Percentiles rank a stretch among this genome's conserved stretches.
Evolutionary conservation across 371 early-diverging fungal species (phyloP).

Genomic region (Astathelohania contejeani): DNA sequence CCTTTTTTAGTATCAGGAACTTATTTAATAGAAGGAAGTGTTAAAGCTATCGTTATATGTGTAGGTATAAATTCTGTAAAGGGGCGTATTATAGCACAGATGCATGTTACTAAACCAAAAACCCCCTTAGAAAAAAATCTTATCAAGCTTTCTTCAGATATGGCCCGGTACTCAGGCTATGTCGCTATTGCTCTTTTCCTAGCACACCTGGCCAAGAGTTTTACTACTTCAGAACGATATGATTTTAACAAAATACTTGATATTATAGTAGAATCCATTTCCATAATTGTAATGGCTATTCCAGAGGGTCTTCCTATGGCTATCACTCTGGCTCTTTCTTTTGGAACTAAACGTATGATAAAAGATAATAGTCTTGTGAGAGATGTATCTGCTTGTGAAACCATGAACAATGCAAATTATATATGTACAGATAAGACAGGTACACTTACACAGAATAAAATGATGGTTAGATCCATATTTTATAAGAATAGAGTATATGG

Average conservation of each 20-base stretch:
- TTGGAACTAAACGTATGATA: slow-evolving; percentile 58
- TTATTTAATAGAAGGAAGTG: slow-evolving; percentile 70
- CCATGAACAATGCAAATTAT: slow-evolving; percentile 83
- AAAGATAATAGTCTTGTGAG: slow-evolving; percentile 77
- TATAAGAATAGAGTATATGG: not conserved
- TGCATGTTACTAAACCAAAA: slow-evolving; percentile 57
- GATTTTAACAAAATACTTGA: not conserved
- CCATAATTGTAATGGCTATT: not conserved
- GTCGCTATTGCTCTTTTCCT: not conserved
- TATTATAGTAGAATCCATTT: slow-evolving; percentile 3
- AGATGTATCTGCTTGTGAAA: slow-evolving; percentile 77
- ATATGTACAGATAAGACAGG: slow-evolving; percentile 91
- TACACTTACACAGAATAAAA: slow-evolving; percentile 75
- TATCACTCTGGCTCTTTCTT: slow-evolving; percentile 58
- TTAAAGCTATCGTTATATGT: slow-evolving; percentile 62
- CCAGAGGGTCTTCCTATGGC: slow-evolving; percentile 94
- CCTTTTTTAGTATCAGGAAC: slow-evolving; percentile 72
- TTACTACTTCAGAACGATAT: not conserved
- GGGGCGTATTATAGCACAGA: slow-evolving; percentile 61
- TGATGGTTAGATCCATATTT: slow-evolving; percentile 57
- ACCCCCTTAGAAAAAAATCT: slow-evolving; percentile 78
- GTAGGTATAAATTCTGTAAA: slow-evolving; percentile 65
- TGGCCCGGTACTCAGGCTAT: not conserved
- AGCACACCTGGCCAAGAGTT: not conserved
- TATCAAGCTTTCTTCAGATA: slow-evolving; percentile 42